Conservation (phyloP, 768 basidiomycete genomes). For the Podaxis rugospora region DNA sequence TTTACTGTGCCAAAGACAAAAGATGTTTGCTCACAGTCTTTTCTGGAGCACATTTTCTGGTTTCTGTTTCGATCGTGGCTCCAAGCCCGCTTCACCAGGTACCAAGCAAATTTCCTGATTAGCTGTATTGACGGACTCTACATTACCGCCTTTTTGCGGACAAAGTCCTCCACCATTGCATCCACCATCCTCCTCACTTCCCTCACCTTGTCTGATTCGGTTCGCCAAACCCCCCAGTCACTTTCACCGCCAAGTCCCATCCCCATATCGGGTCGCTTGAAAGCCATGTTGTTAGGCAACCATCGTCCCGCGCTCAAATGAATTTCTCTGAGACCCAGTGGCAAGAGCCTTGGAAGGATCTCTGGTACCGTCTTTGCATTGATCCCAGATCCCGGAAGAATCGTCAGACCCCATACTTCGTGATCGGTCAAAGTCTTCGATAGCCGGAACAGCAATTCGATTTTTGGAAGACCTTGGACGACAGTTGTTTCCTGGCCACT, state of each 20-base stretch:
- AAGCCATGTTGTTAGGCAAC: slow-evolving; percentile 48
- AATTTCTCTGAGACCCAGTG: slow-evolving; percentile 59
- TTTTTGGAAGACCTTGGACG: slow-evolving; percentile 32
- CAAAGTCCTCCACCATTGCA: slow-evolving; percentile 22
- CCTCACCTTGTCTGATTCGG: slow-evolving; percentile 46
- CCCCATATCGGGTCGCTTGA: slow-evolving; percentile 55
- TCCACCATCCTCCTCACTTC: slow-evolving; percentile 49
- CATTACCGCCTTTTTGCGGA: not conserved
- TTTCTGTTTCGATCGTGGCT: not conserved
- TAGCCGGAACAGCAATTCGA: slow-evolving; percentile 36
- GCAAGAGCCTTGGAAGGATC: slow-evolving; percentile 47
- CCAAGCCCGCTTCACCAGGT: not conserved
- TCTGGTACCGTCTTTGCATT: slow-evolving; percentile 48
- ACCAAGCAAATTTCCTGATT: not conserved
- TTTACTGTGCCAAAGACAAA: not conserved
- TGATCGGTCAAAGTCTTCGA: slow-evolving; percentile 32
- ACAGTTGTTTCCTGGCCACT: slow-evolving; percentile 53
- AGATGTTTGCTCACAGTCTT: not conserved
- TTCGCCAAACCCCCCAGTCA: slow-evolving; percentile 71
- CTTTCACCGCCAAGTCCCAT: slow-evolving; percentile 55
- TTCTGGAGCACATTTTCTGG: not conserved
- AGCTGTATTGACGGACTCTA: not conserved
- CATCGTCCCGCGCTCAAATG: slow-evolving; percentile 74
- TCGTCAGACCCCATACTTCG: slow-evolving; percentile 35
- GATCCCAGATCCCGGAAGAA: slow-evolving; percentile 78